Evolutionary conservation across 2,329 filamentous ascomycete genomes (phyloP).

Genomic region (Xylariaceae sp.): DNA sequence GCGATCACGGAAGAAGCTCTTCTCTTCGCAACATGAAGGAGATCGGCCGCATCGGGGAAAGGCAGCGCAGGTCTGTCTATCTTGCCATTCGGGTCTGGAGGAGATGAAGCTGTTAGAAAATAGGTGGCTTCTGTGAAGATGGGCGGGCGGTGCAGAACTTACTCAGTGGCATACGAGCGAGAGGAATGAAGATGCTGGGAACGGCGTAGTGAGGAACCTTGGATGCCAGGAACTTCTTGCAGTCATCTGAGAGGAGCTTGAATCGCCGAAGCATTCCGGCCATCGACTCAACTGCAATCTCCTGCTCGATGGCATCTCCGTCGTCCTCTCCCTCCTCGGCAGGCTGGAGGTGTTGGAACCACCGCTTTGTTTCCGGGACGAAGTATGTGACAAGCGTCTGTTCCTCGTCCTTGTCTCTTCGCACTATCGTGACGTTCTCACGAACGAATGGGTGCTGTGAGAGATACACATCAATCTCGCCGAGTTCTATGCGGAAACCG

Average conservation of each 20-base stretch:
- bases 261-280: conserved; percentile 39
- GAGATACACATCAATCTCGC: conserved; percentile 83
- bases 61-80: conserved; percentile 74
- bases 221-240: conserved; percentile 61
- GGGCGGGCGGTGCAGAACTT: background rate
- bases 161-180: conserved; percentile 64
- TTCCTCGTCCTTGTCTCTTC: conserved; percentile 80
- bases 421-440: conserved; percentile 79
- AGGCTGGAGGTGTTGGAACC: conserved; percentile 59
- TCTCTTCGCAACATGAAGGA: conserved; percentile 41
- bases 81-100: conserved; percentile 65
- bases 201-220: conserved; percentile 71
- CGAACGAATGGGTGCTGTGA: conserved; percentile 68
- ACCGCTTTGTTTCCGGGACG: conserved; percentile 73
- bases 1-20: conserved; percentile 36
- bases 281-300: conserved; percentile 33
- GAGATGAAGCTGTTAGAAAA: background rate
- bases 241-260: conserved; percentile 42
- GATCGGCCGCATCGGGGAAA: conserved; percentile 69
- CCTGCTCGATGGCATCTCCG: conserved; percentile 44
- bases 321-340: conserved; percentile 48
- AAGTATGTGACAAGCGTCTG: conserved; percentile 86
- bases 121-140: background rate
- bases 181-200: conserved; percentile 66
- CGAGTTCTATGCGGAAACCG: conserved; percentile 90